These are phyloP conservation scores for Parathielavia appendiculata DNA, from an alignment of 495 filamentous ascomycete genomes.

Conservation along the genomic window DNA sequence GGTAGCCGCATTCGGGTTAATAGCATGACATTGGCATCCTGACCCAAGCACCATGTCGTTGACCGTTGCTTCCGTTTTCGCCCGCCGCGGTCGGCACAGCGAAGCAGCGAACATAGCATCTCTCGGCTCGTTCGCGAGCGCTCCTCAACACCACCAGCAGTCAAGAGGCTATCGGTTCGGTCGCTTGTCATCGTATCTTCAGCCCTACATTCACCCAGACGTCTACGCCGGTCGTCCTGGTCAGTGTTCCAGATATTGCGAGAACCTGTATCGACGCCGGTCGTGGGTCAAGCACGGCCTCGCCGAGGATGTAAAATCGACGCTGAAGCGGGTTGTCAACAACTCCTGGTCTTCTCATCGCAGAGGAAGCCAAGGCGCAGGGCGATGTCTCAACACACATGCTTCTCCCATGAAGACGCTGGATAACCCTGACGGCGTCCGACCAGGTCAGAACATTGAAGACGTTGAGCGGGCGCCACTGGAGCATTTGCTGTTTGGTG, in stretches of 20 bases:
- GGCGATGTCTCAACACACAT: conserved; percentile 21
- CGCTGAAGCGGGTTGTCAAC: conserved; percentile 34
- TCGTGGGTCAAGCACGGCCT: conserved; percentile 37
- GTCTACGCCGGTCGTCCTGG: conserved; percentile 34
- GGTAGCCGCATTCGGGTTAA: conserved; percentile 10
- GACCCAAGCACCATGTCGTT: conserved; percentile 32
- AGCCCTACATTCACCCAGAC: conserved; percentile 35
- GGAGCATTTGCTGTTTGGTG: conserved; percentile 33
- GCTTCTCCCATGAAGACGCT: conserved; percentile 18
- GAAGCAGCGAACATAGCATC: conserved; percentile 15
- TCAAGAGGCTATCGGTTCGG: conserved; percentile 44
- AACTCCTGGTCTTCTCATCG: conserved; percentile 30
- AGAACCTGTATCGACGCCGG: conserved; percentile 32
- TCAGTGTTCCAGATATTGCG: conserved; percentile 40
- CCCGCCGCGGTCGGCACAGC: conserved; percentile 31
- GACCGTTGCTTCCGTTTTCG: conserved; percentile 27
- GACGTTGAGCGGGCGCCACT: conserved; percentile 35
- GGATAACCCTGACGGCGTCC: conserved; percentile 32
- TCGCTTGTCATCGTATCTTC: conserved; percentile 32
- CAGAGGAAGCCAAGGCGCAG: conserved; percentile 4
- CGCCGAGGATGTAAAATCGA: conserved; percentile 26
- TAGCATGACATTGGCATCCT: conserved; percentile 17
- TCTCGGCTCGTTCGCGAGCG: conserved; percentile 15
- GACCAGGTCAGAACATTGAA: conserved; percentile 36
- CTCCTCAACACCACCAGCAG: conserved; percentile 32